phyloP scores from a whole-genome alignment of 202 grass and related monocot species.

The Eragrostis tef region DNA sequence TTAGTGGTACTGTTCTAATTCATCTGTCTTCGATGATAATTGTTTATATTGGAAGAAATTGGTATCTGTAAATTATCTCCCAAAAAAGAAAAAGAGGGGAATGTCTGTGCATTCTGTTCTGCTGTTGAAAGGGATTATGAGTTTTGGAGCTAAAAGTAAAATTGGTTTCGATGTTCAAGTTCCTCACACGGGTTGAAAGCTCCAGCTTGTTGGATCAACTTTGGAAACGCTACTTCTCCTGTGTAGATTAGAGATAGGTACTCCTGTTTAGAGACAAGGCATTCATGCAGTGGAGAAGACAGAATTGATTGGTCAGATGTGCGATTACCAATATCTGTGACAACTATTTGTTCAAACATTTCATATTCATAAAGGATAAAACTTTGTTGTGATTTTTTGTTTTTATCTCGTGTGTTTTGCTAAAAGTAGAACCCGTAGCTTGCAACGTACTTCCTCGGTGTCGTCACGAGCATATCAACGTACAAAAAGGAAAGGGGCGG shows the following conservation, averaged over 20 bases:
- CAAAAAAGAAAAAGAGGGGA: neutral
- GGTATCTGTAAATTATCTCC: neutral
- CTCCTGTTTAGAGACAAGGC: neutral
- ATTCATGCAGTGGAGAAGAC: neutral
- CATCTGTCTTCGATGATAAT: neutral
- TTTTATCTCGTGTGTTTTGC: neutral
- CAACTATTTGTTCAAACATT: neutral
- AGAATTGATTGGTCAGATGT: neutral
- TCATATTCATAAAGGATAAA: neutral
- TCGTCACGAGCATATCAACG: constrained; percentile 25
- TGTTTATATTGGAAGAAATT: neutral
- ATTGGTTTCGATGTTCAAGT: neutral
- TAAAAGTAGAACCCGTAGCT: neutral
- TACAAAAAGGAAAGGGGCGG: neutral
- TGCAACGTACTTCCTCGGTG: neutral
- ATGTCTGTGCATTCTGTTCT: constrained; percentile 23
- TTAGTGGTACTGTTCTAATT: neutral
- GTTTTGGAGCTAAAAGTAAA: neutral
- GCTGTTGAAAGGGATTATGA: neutral
- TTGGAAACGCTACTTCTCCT: neutral
- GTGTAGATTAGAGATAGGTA: neutral
- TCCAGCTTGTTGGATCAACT: neutral
- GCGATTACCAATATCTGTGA: neutral
- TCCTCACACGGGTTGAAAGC: neutral
- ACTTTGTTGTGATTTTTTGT: neutral